Percentiles rank a stretch among this genome's conserved stretches.
These are phyloP conservation scores for Ophiostoma angusticollis DNA, from an alignment of 2,329 filamentous ascomycete genomes.

Conservation along the genomic window DNA sequence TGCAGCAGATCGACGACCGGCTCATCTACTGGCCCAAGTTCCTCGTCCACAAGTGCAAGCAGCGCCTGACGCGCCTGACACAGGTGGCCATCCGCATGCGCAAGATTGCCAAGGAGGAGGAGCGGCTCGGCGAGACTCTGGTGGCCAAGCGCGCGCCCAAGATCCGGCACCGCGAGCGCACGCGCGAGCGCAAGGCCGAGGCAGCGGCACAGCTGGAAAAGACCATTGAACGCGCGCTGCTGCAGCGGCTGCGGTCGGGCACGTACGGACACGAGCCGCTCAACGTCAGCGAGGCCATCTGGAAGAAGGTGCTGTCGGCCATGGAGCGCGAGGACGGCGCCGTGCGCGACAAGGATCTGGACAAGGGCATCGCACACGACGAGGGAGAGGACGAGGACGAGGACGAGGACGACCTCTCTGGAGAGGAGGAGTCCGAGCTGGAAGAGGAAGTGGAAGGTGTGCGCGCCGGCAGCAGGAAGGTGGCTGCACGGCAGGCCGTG, in stretches of 20 bases:
- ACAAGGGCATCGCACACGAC: constrained; percentile 72
- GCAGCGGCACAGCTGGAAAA: constrained; percentile 86
- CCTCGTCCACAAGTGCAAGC: constrained; percentile 75
- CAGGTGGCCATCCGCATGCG: constrained; percentile 78
- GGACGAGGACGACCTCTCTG: constrained; percentile 49
- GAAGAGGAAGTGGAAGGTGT: constrained; percentile 48
- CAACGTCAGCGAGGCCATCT: constrained; percentile 88
- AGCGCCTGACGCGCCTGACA: constrained; percentile 79
- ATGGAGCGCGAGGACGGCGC: constrained; percentile 81
- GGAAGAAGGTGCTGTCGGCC: constrained; percentile 90
- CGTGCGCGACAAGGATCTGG: constrained; percentile 71
- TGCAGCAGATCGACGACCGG: constrained; percentile 74
- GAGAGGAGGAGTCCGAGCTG: constrained; percentile 60
- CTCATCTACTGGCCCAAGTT: constrained; percentile 95
- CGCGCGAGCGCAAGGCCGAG: constrained; percentile 56
- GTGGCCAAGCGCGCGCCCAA: constrained; percentile 89
- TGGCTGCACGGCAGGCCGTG: constrained; percentile 2
- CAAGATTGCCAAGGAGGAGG: constrained; percentile 76
- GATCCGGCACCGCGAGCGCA: constrained; percentile 62
- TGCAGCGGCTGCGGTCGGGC: constrained; percentile 80
- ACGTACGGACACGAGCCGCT: constrained; percentile 90
- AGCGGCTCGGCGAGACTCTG: constrained; percentile 73
- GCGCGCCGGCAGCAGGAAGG: constrained; percentile 4
- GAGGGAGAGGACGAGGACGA: constrained; percentile 56
- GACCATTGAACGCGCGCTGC: constrained; percentile 87